Evolutionary conservation across 768 basidiomycete genomes (phyloP).

Genomic region (Phaffia australis): DNA sequence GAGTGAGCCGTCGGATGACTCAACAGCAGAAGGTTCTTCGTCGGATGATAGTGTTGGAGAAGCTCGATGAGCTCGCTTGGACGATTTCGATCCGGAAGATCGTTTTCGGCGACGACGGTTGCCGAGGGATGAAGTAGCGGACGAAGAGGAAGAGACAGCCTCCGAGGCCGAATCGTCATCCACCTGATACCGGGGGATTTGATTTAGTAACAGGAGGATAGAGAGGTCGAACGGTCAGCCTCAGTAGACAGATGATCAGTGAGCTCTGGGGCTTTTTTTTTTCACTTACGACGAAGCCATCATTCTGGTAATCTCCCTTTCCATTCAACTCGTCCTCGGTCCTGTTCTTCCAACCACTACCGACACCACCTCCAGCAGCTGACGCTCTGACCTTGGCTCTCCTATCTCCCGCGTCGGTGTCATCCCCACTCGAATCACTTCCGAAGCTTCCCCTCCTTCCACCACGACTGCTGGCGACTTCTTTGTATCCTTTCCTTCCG

Average conservation of each 20-base stretch:
- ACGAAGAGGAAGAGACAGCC: background rate
- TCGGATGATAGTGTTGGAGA: slow-evolving; percentile 20
- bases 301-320: slow-evolving; percentile 16
- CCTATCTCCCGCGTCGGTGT: slow-evolving; percentile 16
- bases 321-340: background rate
- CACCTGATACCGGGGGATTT: background rate
- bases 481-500: slow-evolving; percentile 2
- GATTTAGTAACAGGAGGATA: background rate
- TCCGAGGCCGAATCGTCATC: slow-evolving; percentile 2
- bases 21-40: slow-evolving; percentile 15
- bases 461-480: background rate
- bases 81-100: slow-evolving; percentile 8
- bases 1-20: slow-evolving; percentile 6
- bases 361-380: background rate
- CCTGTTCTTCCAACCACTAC: slow-evolving; percentile 2
- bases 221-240: background rate
- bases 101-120: background rate
- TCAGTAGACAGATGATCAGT: background rate
- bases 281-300: slow-evolving; percentile 24
- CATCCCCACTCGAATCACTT: slow-evolving; percentile 19
- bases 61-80: slow-evolving; percentile 1
- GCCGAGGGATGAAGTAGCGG: background rate
- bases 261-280: background rate
- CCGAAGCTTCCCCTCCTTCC: slow-evolving; percentile 23
- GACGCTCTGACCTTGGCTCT: background rate